Evolutionary conservation across 1,284 basidiomycete genomes (phyloP).

Genomic region (Apiotrichum laibachii): DNA sequence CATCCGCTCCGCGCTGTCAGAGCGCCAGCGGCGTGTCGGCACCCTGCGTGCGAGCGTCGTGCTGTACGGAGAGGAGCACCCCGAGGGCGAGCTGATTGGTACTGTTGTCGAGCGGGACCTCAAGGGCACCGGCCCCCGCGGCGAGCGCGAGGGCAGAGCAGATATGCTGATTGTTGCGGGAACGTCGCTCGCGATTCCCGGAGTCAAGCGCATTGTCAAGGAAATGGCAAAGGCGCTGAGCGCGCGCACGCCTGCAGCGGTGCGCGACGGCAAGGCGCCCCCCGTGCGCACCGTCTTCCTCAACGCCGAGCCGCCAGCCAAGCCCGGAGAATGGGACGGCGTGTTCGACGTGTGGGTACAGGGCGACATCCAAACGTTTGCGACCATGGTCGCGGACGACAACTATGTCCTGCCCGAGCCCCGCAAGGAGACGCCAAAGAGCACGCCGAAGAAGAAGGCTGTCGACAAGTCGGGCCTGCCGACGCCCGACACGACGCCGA

Average conservation of each 20-base stretch:
- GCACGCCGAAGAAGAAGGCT: slow-evolving; percentile 6
- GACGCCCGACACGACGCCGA: slow-evolving; percentile 6
- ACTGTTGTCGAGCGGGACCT: slow-evolving; percentile 72
- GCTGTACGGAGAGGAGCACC: slow-evolving; percentile 84
- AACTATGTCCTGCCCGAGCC: slow-evolving; percentile 11
- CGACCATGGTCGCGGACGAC: slow-evolving; percentile 42
- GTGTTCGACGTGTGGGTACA: slow-evolving; percentile 89
- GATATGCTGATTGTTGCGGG: slow-evolving; percentile 88
- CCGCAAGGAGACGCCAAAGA: background rate
- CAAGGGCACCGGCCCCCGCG: slow-evolving; percentile 56
- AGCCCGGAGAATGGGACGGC: slow-evolving; percentile 80
- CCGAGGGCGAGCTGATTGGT: slow-evolving; percentile 82
- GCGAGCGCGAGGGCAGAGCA: slow-evolving; percentile 36
- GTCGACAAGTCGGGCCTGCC: background rate
- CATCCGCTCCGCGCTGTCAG: slow-evolving; percentile 69
- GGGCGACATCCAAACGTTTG: slow-evolving; percentile 81
- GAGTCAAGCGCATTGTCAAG: slow-evolving; percentile 87
- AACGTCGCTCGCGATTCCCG: slow-evolving; percentile 83
- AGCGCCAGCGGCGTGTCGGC: slow-evolving; percentile 77
- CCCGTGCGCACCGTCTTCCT: slow-evolving; percentile 74
- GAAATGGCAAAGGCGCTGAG: slow-evolving; percentile 82
- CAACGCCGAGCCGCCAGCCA: slow-evolving; percentile 84
- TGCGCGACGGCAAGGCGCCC: slow-evolving; percentile 24
- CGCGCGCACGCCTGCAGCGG: slow-evolving; percentile 13
- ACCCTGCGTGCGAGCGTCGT: slow-evolving; percentile 82